Evolutionary conservation across 495 filamentous ascomycete species (phyloP), one percentile per base, ranked within the genome.

Genomic region (Aspergillus affinis): DNA sequence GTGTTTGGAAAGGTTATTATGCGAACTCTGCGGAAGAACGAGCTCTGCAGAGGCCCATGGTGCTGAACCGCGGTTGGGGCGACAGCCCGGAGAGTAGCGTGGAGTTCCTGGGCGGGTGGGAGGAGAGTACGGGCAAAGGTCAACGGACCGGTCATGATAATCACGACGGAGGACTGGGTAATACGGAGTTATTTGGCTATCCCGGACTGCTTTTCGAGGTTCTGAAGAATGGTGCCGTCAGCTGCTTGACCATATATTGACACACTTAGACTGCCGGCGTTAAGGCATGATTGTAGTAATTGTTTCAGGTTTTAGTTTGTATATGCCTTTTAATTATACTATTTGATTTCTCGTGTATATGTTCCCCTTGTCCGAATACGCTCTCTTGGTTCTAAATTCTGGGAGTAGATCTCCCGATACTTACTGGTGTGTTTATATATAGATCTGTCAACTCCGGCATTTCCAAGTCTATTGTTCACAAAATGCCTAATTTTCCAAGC

Each of bases 141-240:
- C 73, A 70, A 26, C 72, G 69, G 18, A 56, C 66, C 7, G 65
- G 71, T 21, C 68, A 78, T 18, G 77, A 80, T 41, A 72, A 76
- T 29, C 83, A 76, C 48, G 87, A 87, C 64, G 84, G 84, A 26
- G 73, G 76, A 21, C 66, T 91, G 71, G 81, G 85, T 17, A 94
- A 91, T 57, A 94, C 90, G 23, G 93, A 93, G 65, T 73, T 98
- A 15, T 98, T 91, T 79, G 92, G 93, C 12, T 98, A 95, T 69
- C 94, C 93, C 1, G 94, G 94, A 3, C 76, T 97, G 67, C 81
- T 97, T 19, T 98, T 97, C 75, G 94, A 98, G 75, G 93, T 98
- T 12, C 73, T 97, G 74, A 94, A 90, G 86, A 97, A 94, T 68
- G 91, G 88, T 4, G 87, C 86, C 47, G 91, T 98, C 32, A 93